Conservation (phyloP, 2,329 filamentous ascomycete species). For the Aureobasidium melanogenum region DNA sequence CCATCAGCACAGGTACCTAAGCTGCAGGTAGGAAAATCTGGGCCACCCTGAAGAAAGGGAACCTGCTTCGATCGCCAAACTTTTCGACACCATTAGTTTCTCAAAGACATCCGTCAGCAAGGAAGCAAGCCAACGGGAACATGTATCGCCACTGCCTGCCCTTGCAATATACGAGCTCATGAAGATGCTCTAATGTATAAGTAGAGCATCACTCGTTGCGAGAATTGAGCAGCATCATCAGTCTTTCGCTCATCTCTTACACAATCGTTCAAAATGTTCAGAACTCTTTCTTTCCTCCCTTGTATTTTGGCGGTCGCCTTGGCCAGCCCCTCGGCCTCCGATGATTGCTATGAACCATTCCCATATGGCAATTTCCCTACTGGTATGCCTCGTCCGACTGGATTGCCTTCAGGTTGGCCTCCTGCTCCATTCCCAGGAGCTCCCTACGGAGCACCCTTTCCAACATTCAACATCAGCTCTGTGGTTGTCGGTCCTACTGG, state of each 20-base stretch:
- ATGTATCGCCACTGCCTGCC: not conserved
- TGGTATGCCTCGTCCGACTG: not conserved
- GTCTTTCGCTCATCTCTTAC: not conserved
- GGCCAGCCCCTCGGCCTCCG: not conserved
- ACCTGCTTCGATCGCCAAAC: not conserved
- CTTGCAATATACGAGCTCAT: not conserved
- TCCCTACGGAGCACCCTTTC: constrained; percentile 4
- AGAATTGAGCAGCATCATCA: not conserved
- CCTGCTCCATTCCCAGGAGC: not conserved
- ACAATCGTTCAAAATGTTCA: constrained; percentile 5
- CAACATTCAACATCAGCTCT: constrained; percentile 1
- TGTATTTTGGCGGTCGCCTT: not conserved
- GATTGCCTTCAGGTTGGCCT: not conserved
- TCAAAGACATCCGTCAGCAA: not conserved
- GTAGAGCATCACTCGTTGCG: not conserved
- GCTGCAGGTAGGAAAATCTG: not conserved
- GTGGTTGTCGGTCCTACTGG: not conserved
- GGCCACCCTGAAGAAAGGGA: not conserved
- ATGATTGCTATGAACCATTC: constrained; percentile 6
- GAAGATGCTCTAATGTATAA: not conserved
- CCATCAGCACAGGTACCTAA: not conserved
- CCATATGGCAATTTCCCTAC: constrained; percentile 1
- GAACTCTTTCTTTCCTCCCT: not conserved
- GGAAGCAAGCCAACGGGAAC: not conserved
- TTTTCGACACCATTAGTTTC: not conserved